Evolutionary conservation across 1,139 yeast genomes (phyloP).

Genomic region (Lizanozyma gosingica): DNA sequence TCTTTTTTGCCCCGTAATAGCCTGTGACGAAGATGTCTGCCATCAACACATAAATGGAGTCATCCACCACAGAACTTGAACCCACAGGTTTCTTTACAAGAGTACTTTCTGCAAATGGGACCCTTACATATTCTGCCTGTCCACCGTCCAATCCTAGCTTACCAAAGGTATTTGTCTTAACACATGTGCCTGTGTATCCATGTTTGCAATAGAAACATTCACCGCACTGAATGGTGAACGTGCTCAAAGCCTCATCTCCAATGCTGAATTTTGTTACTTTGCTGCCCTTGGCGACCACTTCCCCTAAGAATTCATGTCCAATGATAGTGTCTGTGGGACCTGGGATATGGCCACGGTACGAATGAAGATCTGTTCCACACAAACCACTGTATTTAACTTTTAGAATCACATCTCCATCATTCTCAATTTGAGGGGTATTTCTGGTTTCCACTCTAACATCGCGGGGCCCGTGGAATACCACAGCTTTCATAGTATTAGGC

Average conservation of each 20-base stretch:
- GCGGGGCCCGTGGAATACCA: conserved; percentile 44
- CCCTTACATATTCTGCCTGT: conserved; percentile 51
- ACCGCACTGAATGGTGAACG: conserved; percentile 51
- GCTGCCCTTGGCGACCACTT: conserved; percentile 28
- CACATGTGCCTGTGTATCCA: conserved; percentile 47
- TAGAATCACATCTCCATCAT: conserved; percentile 40
- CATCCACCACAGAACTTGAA: conserved; percentile 18
- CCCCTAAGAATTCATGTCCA: conserved; percentile 46
- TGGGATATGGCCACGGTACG: conserved; percentile 48
- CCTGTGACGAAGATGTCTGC: conserved; percentile 65
- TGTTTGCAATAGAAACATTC: conserved; percentile 45
- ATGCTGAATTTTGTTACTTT: conserved; percentile 23
- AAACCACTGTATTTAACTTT: conserved; percentile 47
- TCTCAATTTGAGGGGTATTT: conserved; percentile 33
- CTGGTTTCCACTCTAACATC: conserved; percentile 34
- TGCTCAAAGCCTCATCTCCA: conserved; percentile 41
- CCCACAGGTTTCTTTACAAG: conserved; percentile 32
- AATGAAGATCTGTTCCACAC: conserved; percentile 57
- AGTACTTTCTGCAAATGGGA: conserved; percentile 49
- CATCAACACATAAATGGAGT: conserved; percentile 46
- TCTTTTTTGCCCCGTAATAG: conserved; percentile 45
- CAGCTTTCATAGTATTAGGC: conserved; percentile 39
- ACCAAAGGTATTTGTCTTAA: conserved; percentile 45
- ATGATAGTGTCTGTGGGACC: conserved; percentile 26
- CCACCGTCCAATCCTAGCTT: conserved; percentile 47